These are phyloP conservation scores for Spathaspora boniae DNA, from an alignment of 805 yeast genomes.

Conservation along the genomic window DNA sequence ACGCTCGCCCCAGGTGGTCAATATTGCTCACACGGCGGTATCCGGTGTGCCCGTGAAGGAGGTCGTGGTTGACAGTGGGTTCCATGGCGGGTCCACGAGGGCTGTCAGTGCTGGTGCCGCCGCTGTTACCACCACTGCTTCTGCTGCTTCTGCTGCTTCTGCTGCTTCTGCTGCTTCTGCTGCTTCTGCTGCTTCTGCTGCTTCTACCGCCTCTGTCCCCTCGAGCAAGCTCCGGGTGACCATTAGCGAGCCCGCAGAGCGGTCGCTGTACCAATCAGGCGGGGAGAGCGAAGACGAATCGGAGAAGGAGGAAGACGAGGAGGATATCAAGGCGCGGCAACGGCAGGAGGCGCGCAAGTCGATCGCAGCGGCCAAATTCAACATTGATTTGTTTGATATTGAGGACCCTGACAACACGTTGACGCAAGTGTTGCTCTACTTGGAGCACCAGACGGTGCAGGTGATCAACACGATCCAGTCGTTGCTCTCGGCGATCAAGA, in stretches of 20 bases:
- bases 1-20: constrained; percentile 1
- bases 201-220: too few relatives aligned
- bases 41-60: too few relatives aligned
- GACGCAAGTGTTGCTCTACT: constrained; percentile 74
- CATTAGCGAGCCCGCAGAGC: constrained; percentile 5
- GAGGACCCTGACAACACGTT: constrained; percentile 87
- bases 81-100: constrained; percentile 4
- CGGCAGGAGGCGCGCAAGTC: constrained; percentile 45
- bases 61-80: too few relatives aligned
- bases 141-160: too few relatives aligned
- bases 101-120: constrained; percentile 28
- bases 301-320: constrained; percentile 21
- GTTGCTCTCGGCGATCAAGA: constrained; percentile 70
- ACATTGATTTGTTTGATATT: constrained; percentile 72
- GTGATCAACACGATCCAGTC: constrained; percentile 89
- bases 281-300: not conserved
- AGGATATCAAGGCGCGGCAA: constrained; percentile 35
- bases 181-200: too few relatives aligned
- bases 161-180: too few relatives aligned
- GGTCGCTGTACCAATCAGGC: constrained; percentile 5
- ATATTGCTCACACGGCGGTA: not conserved
- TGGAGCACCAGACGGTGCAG: constrained; percentile 91
- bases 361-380: constrained; percentile 56
- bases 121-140: too few relatives aligned
- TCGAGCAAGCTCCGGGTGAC: constrained; percentile 10